These are phyloP conservation scores for Leccinellum albellum DNA, from an alignment of 768 basidiomycete species.

Conservation along the genomic window DNA sequence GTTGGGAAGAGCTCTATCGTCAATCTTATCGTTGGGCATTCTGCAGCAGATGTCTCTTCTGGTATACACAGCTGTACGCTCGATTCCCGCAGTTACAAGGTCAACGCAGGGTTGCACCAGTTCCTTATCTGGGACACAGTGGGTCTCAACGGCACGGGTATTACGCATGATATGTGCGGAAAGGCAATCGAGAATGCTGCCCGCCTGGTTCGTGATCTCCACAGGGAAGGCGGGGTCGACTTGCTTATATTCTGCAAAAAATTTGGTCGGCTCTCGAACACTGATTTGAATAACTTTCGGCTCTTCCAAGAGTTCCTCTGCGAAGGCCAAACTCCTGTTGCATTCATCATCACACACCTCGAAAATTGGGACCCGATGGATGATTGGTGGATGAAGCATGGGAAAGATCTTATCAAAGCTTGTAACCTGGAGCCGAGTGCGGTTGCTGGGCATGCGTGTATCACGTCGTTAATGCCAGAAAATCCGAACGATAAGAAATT, in stretches of 20 bases:
- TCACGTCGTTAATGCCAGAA: conserved; percentile 18
- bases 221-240: conserved; percentile 32
- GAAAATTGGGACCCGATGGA: conserved; percentile 31
- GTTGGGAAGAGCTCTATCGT: conserved; percentile 40
- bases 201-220: conserved; percentile 28
- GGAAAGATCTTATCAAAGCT: conserved; percentile 9
- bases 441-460: conserved; percentile 28
- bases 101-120: conserved; percentile 16
- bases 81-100: conserved; percentile 18
- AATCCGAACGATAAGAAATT: not conserved
- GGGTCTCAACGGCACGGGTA: conserved; percentile 24
- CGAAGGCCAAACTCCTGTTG: conserved; percentile 34
- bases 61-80: conserved; percentile 34
- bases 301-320: conserved; percentile 40
- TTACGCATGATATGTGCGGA: conserved; percentile 3
- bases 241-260: conserved; percentile 38
- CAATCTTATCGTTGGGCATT: conserved; percentile 34
- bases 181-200: conserved; percentile 25
- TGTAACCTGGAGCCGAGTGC: conserved; percentile 7
- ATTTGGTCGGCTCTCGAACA: conserved; percentile 25
- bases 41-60: conserved; percentile 24
- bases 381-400: conserved; percentile 30
- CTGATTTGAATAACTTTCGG: conserved; percentile 30
- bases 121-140: conserved; percentile 33
- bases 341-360: conserved; percentile 38